A percentile compares a stretch with the other conserved stretches of the same genome.
phyloP scores from a whole-genome alignment of 2,329 filamentous ascomycete genomes.

The Trichoderma breve region DNA sequence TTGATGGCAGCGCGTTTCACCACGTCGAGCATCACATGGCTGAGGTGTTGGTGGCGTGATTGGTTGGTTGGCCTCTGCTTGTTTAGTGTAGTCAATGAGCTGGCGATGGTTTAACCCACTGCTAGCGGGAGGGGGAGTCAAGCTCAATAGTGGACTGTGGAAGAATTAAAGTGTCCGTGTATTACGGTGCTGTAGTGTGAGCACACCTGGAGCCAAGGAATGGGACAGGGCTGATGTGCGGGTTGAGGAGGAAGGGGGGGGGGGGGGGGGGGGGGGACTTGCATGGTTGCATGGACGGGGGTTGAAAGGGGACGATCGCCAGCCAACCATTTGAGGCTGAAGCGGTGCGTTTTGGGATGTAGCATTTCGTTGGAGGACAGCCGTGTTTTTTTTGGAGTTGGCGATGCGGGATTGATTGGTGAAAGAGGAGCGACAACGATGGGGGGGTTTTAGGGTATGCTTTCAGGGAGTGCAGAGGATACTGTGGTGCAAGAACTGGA shows the following conservation, averaged over 20 bases:
- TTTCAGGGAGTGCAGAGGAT: neutral
- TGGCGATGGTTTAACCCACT: neutral
- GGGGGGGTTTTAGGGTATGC: neutral
- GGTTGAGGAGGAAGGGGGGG: too few relatives aligned
- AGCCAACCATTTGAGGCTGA: conserved; percentile 5
- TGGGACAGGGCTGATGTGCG: neutral
- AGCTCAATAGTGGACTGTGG: neutral
- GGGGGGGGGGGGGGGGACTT: neutral
- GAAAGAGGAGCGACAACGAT: neutral
- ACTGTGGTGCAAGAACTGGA: neutral
- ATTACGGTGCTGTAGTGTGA: neutral
- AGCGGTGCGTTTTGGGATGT: neutral
- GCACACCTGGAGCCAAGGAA: neutral
- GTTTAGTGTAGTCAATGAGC: neutral
- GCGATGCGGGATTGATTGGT: neutral
- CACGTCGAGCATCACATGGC: neutral
- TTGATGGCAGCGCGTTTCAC: neutral
- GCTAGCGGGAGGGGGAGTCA: neutral
- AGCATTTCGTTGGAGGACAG: neutral
- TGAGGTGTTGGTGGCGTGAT: neutral
- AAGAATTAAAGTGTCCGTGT: neutral
- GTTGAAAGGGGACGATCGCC: neutral
- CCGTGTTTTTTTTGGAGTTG: neutral
- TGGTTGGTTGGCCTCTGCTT: neutral
- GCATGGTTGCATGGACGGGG: neutral